A percentile compares a stretch with the other conserved stretches of the same genome.
Conservation (phyloP, 768 basidiomycete genomes). For the Crepidotus variabilis region DNA sequence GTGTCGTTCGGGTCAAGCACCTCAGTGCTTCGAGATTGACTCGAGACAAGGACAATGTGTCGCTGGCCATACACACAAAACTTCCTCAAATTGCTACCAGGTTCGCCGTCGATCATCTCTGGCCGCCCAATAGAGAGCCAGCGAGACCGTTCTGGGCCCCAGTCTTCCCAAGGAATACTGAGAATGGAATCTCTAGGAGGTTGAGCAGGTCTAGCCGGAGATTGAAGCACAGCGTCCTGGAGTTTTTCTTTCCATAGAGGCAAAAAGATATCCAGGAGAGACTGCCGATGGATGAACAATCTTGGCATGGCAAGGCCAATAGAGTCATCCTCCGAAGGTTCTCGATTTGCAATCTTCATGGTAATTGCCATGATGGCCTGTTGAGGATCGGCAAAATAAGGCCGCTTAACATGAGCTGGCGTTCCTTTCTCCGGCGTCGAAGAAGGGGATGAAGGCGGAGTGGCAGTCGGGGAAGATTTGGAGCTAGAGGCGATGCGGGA, state of each 20-base stretch:
- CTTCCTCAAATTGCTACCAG: neutral
- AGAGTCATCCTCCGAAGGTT: neutral
- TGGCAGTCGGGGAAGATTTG: too few species aligned
- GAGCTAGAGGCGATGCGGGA: too few species aligned
- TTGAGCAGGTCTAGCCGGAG: neutral
- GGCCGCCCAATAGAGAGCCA: neutral
- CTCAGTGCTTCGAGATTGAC: neutral
- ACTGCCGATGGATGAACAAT: neutral
- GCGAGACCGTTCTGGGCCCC: neutral
- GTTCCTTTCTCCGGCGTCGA: neutral
- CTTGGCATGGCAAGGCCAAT: neutral
- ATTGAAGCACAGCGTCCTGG: neutral
- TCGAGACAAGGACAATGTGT: neutral
- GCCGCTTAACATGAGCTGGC: neutral
- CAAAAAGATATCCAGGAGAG: neutral
- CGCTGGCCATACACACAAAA: neutral
- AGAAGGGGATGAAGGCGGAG: too few species aligned
- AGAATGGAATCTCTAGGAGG: neutral
- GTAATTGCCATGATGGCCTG: neutral
- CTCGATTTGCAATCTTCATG: neutral
- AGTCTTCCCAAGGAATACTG: neutral
- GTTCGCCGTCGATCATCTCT: neutral
- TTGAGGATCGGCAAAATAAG: neutral
- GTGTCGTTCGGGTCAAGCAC: neutral
- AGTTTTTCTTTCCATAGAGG: neutral